Evolutionary conservation across 768 basidiomycete genomes (phyloP).

Genomic region (Suillus discolor): DNA sequence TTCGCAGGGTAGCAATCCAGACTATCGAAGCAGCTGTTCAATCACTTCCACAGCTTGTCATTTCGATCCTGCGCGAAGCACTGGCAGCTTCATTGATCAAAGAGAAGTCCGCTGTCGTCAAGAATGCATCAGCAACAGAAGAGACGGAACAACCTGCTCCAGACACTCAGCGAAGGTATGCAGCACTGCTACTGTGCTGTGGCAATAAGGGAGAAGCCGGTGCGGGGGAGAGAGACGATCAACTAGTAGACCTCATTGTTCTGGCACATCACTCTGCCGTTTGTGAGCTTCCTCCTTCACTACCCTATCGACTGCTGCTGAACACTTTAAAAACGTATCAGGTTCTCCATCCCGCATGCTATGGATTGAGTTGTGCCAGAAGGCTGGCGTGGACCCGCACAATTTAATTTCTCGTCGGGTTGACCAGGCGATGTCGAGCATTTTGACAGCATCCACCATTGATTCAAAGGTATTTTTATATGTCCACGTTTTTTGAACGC

Average conservation of each 20-base stretch:
- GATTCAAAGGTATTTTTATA: conserved; percentile 43
- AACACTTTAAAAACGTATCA: conserved; percentile 9
- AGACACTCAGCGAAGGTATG: conserved; percentile 55
- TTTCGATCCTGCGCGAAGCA: conserved; percentile 61
- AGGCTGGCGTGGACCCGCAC: conserved; percentile 65
- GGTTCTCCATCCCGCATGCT: conserved; percentile 21
- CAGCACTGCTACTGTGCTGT: conserved; percentile 54
- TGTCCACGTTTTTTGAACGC: neutral
- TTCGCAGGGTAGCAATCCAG: conserved; percentile 49
- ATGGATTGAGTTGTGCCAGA: conserved; percentile 86
- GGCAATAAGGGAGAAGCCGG: conserved; percentile 41
- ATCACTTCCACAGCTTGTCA: conserved; percentile 49
- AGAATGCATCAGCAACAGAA: conserved; percentile 24
- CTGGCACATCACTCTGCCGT: conserved; percentile 73
- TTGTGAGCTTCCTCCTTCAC: conserved; percentile 43
- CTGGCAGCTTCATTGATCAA: conserved; percentile 49
- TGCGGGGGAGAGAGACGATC: conserved; percentile 39
- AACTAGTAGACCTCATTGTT: conserved; percentile 59
- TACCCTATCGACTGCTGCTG: neutral
- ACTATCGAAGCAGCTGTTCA: conserved; percentile 43
- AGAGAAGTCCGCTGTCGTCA: conserved; percentile 30
- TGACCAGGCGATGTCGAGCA: conserved; percentile 48
- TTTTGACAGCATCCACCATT: conserved; percentile 49
- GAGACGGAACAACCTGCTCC: conserved; percentile 44
- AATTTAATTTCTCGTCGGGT: conserved; percentile 54